Conservation (phyloP, 768 basidiomycete genomes). For the Tricholoma matsutake region DNA sequence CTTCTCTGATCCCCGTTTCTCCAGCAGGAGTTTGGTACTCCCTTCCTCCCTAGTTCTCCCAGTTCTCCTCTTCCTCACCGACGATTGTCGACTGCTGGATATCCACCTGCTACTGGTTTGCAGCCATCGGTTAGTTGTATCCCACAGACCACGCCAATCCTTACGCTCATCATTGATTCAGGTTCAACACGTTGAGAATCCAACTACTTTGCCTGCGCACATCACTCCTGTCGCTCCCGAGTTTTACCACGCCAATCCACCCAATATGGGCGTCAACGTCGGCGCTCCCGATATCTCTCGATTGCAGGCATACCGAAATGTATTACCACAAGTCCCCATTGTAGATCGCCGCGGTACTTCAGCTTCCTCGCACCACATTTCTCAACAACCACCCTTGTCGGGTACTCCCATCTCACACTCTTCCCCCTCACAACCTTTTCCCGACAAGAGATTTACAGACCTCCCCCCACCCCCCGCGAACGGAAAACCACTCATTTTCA, state of each 20-base stretch:
- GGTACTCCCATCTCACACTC: slow-evolving; percentile 7
- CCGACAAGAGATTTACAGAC: slow-evolving; percentile 18
- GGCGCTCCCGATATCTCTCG: slow-evolving; percentile 5
- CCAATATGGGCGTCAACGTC: slow-evolving; percentile 10
- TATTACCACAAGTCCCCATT: slow-evolving; percentile 2
- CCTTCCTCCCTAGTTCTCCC: slow-evolving; percentile 7
- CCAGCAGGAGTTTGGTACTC: slow-evolving; percentile 8
- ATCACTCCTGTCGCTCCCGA: not conserved
- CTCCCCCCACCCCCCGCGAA: slow-evolving; percentile 21
- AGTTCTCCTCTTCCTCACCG: slow-evolving; percentile 13
- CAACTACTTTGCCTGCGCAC: not conserved
- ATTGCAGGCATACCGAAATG: slow-evolving; percentile 1
- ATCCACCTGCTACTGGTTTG: slow-evolving; percentile 1
- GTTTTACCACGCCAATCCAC: not conserved
- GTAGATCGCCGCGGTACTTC: not conserved
- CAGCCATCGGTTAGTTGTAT: slow-evolving; percentile 9
- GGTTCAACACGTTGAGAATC: not conserved
- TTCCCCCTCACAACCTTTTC: slow-evolving; percentile 19
- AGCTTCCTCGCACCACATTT: slow-evolving; percentile 2
- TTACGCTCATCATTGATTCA: slow-evolving; percentile 3
- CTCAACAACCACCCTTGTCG: slow-evolving; percentile 3
- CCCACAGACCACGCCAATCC: slow-evolving; percentile 7
- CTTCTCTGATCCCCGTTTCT: slow-evolving; percentile 5
- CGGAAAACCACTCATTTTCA: slow-evolving; percentile 62
- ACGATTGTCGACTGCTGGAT: slow-evolving; percentile 10